Evolutionary conservation across 2,329 filamentous ascomycete species (phyloP), one percentile per base, ranked within the genome.

Genomic region (Apiospora aurea): DNA sequence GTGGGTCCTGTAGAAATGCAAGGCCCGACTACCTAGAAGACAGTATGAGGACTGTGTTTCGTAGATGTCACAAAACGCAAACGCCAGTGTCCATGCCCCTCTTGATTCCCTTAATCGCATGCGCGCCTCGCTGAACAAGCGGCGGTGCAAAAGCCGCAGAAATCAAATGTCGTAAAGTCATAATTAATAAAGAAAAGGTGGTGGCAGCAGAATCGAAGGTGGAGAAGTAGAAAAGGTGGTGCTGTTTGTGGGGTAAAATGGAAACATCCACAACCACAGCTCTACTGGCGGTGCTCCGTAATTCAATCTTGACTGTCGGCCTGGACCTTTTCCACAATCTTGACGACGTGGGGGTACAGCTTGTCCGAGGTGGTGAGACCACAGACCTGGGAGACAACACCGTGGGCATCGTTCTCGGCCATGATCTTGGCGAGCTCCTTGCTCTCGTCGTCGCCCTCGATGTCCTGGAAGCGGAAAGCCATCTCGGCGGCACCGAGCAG

Each of bases 391-490:
- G 87, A 85, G 66, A 96, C 94, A 11, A 96, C 93, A 1, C 93
- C 91, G 77, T 93, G 91, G 18, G 96, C 86, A 2, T 87, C 86
- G 79, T 92, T 89, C 74, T 91, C 88, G 73, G 93, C 90, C 85
- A 99, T 92, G 80, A 97, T 94, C 86, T 93, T 91, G 78, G 94
- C 94, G 14, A 99, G 88, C 83, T 97, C 92, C 76, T 85, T 87
- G 75, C 93, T 97, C 89, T 98, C 96, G 0, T 97, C 94, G 75
- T 99, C 96, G 16, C 91, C 95, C 77, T 95, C 90, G 71, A 98
- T 93, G 78, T 97, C 94, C 86, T 98, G 95, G 91, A 98, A 99
- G 75, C 93, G 94, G 82, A 99, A 92, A 8, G 94, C 92, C 91
- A 96, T 94, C 87, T 98, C 96, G 66, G 96, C 90, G 26, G 94